These are phyloP conservation scores for Cystobasidium slooffiae DNA, from an alignment of 1,284 basidiomycete species.

Conservation along the genomic window DNA sequence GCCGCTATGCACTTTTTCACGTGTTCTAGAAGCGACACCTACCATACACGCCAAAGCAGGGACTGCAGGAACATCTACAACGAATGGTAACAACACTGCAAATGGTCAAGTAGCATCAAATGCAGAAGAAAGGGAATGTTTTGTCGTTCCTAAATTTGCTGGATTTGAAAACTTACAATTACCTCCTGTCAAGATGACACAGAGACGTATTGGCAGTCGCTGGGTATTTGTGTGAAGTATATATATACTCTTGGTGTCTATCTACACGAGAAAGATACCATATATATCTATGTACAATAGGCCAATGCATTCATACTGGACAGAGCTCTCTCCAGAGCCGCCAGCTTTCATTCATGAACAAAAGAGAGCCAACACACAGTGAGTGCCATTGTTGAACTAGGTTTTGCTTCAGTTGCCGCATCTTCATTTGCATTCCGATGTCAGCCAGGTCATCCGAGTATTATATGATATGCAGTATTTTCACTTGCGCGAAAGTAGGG, in stretches of 20 bases:
- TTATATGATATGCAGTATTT: too few relatives aligned
- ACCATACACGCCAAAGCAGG: neutral
- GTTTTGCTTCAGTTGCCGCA: too few relatives aligned
- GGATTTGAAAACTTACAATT: constrained; percentile 47
- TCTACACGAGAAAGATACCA: neutral
- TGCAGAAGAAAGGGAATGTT: constrained; percentile 46
- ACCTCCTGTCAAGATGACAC: constrained; percentile 45
- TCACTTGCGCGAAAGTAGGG: too few relatives aligned
- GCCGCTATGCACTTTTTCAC: constrained; percentile 83
- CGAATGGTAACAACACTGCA: neutral
- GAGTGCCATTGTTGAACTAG: too few relatives aligned
- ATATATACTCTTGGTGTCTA: neutral
- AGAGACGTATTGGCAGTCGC: constrained; percentile 44
- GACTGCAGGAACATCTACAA: neutral
- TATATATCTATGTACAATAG: neutral
- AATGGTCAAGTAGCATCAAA: neutral
- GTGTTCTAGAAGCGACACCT: constrained; percentile 67
- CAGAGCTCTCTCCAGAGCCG: too few relatives aligned
- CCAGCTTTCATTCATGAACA: too few relatives aligned
- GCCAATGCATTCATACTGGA: too few relatives aligned
- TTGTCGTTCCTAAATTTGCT: constrained; percentile 49
- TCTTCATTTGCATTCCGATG: too few relatives aligned
- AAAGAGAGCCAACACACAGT: too few relatives aligned
- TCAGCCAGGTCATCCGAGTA: too few relatives aligned
- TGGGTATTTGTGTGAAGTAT: constrained; percentile 45